Base-by-base conservation (phyloP, 1,139 yeast species). In the Protomyces lactucae-debilis region DNA sequence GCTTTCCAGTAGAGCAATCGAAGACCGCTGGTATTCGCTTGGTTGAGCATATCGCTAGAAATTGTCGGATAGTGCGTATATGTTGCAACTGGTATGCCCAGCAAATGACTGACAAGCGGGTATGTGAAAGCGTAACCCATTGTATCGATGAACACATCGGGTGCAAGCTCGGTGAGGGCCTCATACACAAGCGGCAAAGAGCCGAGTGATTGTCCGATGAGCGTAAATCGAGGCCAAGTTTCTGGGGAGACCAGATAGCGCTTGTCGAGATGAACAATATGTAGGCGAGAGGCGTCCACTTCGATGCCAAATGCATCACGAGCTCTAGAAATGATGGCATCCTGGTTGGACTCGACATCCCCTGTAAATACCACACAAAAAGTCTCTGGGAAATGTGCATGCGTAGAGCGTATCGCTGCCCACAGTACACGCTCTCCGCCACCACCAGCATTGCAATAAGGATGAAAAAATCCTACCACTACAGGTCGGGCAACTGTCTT, bases 341-440 rank as follows among this genome's bases (percentile, higher is more conserved):
- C 77, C 36, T 81, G 80, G 46, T 80, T 75, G 18, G 80, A 80
- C 37, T 81, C 85, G 5, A 73, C 71, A 69, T 86, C 87, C 23
- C 90, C 89, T 25, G 96, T 87, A 73, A 93, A 95, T 8, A 95
- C 79, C 3, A 84, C 86, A 9, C 83, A 89, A n/a, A 88, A 76
- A 70, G 85, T 84, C 52, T 76, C 74, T 4, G 77, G 76, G 68
- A 81, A 80, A 46, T 80, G 77, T 10, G 75, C 71, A 67, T 92
- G 77, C 0, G 97, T 88, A 32, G 87, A 81, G 69, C 83, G 81
- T 5, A 93, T 89, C 0, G 97, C 97, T 65, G 89, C 91, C 99
- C 99, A 95, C 55, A 95, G 79, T 0, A 95, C 99, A 61, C 95
- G 82, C 74, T 95, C 99, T 28, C 99, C 99, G 48, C 99, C 99